phyloP scores from a whole-genome alignment of 2,329 filamentous ascomycete species.

The Monosporascus sp. region DNA sequence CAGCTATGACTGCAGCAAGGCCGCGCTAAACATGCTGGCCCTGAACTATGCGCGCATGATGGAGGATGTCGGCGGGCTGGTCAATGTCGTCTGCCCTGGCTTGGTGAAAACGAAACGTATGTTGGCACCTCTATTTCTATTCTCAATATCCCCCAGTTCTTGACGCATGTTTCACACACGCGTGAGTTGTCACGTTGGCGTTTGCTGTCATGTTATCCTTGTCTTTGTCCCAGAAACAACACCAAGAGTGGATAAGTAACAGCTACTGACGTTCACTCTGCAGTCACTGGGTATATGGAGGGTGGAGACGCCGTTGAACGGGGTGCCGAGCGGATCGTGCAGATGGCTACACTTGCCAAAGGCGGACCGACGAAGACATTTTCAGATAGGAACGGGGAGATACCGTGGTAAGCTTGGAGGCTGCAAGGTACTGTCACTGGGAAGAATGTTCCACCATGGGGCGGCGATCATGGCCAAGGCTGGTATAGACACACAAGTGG shows the following conservation, averaged over 20 bases:
- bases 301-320: conserved; percentile 14
- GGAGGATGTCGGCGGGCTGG: conserved; percentile 23
- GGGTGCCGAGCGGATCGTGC: conserved; percentile 24
- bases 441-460: too few species aligned
- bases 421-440: too few species aligned
- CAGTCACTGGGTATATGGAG: conserved; percentile 14
- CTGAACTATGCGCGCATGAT: conserved; percentile 28
- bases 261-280: not conserved
- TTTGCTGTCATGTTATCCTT: too few species aligned
- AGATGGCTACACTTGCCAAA: conserved; percentile 23
- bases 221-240: too few species aligned
- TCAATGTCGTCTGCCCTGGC: conserved; percentile 33
- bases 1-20: conserved; percentile 36
- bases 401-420: not conserved
- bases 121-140: not conserved
- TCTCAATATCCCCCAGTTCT: too few species aligned
- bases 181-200: too few species aligned
- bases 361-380: conserved; percentile 27
- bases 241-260: too few species aligned
- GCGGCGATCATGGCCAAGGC: too few species aligned
- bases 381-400: conserved; percentile 17
- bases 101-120: conserved; percentile 23
- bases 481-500: too few species aligned
- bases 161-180: too few species aligned
- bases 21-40: conserved; percentile 36